Evolutionary conservation across 139 green algal species (phyloP).

Genomic region (Yamagishiella unicocca): DNA sequence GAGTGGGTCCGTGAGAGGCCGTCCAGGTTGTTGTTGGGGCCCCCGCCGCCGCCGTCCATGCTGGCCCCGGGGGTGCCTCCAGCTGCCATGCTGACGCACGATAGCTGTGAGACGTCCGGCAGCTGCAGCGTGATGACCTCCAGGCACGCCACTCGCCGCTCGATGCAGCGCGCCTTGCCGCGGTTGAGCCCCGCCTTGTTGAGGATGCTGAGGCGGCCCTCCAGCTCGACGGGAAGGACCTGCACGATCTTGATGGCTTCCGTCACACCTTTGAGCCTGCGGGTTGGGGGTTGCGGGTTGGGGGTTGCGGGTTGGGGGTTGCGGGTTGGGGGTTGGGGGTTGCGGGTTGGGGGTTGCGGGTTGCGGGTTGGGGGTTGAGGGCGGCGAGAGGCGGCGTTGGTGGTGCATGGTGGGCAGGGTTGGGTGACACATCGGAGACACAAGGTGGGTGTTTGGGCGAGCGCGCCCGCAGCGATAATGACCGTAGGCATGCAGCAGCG

Average conservation of each 20-base stretch:
- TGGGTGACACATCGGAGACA: no score
- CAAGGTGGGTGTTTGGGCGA: no score
- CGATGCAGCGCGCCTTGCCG: conserved; percentile 56
- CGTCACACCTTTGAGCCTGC: conserved; percentile 58
- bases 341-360: neutral
- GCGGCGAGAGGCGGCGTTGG: no score
- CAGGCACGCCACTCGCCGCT: conserved; percentile 39
- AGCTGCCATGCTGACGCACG: conserved; percentile 14
- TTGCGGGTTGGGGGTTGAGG: no score
- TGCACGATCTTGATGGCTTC: conserved; percentile 59
- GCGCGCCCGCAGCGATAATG: no score
- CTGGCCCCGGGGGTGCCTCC: neutral
- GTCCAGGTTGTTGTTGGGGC: no score
- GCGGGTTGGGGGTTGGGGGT: neutral
- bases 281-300: neutral
- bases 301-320: neutral
- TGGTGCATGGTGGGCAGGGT: no score
- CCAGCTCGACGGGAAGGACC: conserved; percentile 43
- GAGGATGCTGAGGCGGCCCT: conserved; percentile 43
- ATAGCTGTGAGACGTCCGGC: conserved; percentile 49
- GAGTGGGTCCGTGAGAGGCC: no score
- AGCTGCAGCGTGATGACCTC: conserved; percentile 38
- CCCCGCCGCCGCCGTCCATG: no score
- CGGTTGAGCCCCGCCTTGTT: conserved; percentile 47
- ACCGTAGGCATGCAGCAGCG: no score